These are phyloP conservation scores for Termitomyces sp. DNA, from an alignment of 768 basidiomycete genomes.

Conservation along the genomic window DNA sequence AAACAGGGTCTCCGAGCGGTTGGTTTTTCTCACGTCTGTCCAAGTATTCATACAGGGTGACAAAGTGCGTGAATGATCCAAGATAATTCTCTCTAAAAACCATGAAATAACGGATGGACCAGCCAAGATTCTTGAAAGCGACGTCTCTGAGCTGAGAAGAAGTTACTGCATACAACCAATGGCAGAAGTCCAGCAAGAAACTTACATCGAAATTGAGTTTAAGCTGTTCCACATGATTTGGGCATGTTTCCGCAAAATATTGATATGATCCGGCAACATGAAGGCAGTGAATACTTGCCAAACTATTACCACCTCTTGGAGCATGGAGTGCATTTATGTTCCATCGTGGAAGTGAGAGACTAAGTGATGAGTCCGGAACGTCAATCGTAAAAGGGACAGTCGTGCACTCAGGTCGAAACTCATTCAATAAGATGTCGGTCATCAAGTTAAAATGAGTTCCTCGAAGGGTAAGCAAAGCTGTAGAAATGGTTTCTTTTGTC, in stretches of 20 bases:
- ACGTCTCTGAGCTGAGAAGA: constrained; percentile 41
- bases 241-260: constrained; percentile 61
- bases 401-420: constrained; percentile 67
- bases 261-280: constrained; percentile 65
- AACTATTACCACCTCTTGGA: constrained; percentile 49
- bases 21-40: constrained; percentile 54
- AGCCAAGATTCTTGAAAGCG: constrained; percentile 72
- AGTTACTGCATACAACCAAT: neutral
- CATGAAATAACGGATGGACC: constrained; percentile 88
- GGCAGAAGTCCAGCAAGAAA: constrained; percentile 1
- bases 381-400: constrained; percentile 62
- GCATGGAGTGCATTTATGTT: constrained; percentile 76
- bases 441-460: constrained; percentile 51
- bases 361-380: constrained; percentile 49
- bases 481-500: neutral
- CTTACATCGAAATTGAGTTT: constrained; percentile 60
- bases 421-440: constrained; percentile 60
- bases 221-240: constrained; percentile 76
- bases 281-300: constrained; percentile 57
- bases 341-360: constrained; percentile 81
- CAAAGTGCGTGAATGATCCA: constrained; percentile 90
- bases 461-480: constrained; percentile 69
- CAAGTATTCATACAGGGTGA: constrained; percentile 81
- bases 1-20: constrained; percentile 76
- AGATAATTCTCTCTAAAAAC: constrained; percentile 91